These are phyloP conservation scores for Crataegus laevigata DNA, from an alignment of 306 rosid genomes.

Conservation along the genomic window DNA sequence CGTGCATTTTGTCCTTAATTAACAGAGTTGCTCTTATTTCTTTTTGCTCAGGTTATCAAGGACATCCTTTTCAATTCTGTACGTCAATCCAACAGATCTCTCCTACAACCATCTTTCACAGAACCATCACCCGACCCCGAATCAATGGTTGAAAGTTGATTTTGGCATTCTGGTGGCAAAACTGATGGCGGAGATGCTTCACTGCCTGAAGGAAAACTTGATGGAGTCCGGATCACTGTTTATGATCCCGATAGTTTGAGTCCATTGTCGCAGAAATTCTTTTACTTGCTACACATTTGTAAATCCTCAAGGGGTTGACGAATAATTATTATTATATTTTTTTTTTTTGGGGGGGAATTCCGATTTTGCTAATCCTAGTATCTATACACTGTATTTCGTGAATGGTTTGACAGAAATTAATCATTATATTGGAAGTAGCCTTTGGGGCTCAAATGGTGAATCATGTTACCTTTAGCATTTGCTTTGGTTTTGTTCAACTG, in stretches of 20 bases:
- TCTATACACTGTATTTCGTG: not conserved
- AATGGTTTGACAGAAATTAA: not conserved
- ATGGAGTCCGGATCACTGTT: slow-evolving; percentile 1
- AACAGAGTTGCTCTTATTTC: not conserved
- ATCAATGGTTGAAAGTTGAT: slow-evolving; percentile 88
- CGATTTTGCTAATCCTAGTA: not conserved
- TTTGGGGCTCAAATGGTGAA: not conserved
- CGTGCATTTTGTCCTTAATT: not conserved
- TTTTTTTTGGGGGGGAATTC: not conserved
- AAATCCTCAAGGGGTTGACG: slow-evolving; percentile 7
- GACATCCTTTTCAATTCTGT: slow-evolving; percentile 84
- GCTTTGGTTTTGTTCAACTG: no score
- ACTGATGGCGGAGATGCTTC: not conserved
- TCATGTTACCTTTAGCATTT: not conserved
- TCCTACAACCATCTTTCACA: slow-evolving; percentile 46
- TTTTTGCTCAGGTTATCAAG: slow-evolving; percentile 69
- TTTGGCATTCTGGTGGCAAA: slow-evolving; percentile 4
- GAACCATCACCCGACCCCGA: slow-evolving; percentile 76
- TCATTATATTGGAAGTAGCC: not conserved
- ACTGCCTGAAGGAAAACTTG: slow-evolving; percentile 2
- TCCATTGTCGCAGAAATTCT: slow-evolving; percentile 7
- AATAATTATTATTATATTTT: not conserved
- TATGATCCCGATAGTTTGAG: not conserved
- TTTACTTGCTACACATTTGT: slow-evolving; percentile 4
- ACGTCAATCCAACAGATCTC: slow-evolving; percentile 50